Evolutionary conservation across 2,329 filamentous ascomycete genomes (phyloP).

Genomic region (Polytolypa hystricis): DNA sequence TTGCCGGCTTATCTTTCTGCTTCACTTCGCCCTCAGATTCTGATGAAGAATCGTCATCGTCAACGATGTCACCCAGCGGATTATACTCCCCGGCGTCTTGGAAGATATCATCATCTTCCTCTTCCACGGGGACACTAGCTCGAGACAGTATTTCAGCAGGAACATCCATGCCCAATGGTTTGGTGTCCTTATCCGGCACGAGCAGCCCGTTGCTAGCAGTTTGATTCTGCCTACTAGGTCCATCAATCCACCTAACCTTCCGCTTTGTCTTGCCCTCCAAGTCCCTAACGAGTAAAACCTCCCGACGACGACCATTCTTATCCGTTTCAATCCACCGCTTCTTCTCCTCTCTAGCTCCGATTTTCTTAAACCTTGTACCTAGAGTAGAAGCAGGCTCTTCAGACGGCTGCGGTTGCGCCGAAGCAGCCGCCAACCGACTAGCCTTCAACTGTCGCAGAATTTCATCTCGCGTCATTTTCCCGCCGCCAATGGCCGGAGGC

Average conservation of each 20-base stretch:
- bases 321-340: slow-evolving; percentile 46
- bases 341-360: slow-evolving; percentile 38
- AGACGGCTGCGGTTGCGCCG: slow-evolving; percentile 28
- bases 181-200: slow-evolving; percentile 34
- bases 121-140: slow-evolving; percentile 23
- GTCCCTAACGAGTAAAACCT: slow-evolving; percentile 49
- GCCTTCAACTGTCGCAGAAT: slow-evolving; percentile 50
- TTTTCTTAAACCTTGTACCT: slow-evolving; percentile 45
- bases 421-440: slow-evolving; percentile 34
- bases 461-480: slow-evolving; percentile 46
- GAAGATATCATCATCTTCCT: slow-evolving; percentile 53
- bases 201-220: slow-evolving; percentile 20
- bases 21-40: slow-evolving; percentile 29
- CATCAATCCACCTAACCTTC: slow-evolving; percentile 46
- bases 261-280: slow-evolving; percentile 51
- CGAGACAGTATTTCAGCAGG: slow-evolving; percentile 32
- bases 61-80: slow-evolving; percentile 43
- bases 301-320: slow-evolving; percentile 39
- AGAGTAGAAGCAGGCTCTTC: slow-evolving; percentile 39
- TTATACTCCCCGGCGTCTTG: slow-evolving; percentile 51
- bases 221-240: slow-evolving; percentile 21
- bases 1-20: slow-evolving; percentile 6
- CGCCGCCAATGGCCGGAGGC: slow-evolving; percentile 17
- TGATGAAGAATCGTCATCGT: slow-evolving; percentile 34
- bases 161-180: slow-evolving; percentile 42